Evolutionary conservation across 495 filamentous ascomycete genomes (phyloP).

Genomic region (Massariosphaeria phaeospora): DNA sequence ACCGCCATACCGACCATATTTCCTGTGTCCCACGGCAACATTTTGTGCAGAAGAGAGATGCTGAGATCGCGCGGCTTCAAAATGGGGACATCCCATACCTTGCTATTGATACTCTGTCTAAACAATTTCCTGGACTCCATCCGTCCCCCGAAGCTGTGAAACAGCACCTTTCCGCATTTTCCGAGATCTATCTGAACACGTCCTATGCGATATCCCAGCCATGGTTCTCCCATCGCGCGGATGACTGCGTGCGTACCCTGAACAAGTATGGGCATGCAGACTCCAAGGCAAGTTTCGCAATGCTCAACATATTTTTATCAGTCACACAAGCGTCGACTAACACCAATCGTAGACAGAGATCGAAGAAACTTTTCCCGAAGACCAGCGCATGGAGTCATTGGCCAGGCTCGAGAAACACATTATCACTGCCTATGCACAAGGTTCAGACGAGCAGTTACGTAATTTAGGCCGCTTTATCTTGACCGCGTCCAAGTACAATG

Average conservation of each 20-base stretch:
- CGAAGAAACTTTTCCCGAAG: conserved; percentile 4
- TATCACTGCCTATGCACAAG: not conserved
- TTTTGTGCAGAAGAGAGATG: not conserved
- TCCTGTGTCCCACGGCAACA: conserved; percentile 7
- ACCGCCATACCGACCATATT: not conserved
- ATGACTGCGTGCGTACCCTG: not conserved
- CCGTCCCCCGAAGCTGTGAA: not conserved
- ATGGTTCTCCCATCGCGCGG: not conserved
- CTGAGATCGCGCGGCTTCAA: conserved; percentile 9
- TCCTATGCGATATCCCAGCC: conserved; percentile 6
- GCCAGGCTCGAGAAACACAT: not conserved
- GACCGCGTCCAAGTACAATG: not conserved
- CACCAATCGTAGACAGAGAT: not conserved
- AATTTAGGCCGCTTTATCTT: not conserved
- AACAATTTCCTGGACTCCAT: conserved; percentile 6
- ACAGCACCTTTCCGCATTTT: not conserved
- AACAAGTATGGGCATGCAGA: not conserved
- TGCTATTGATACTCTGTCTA: conserved; percentile 4
- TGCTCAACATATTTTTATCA: not conserved
- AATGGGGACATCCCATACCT: conserved; percentile 6
- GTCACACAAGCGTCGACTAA: not conserved
- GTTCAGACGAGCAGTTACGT: not conserved
- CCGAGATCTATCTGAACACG: not conserved
- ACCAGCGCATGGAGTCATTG: not conserved
- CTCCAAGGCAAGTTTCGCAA: not conserved